Base-by-base conservation (phyloP, 1,284 basidiomycete genomes). In the Trametes pubescens region DNA sequence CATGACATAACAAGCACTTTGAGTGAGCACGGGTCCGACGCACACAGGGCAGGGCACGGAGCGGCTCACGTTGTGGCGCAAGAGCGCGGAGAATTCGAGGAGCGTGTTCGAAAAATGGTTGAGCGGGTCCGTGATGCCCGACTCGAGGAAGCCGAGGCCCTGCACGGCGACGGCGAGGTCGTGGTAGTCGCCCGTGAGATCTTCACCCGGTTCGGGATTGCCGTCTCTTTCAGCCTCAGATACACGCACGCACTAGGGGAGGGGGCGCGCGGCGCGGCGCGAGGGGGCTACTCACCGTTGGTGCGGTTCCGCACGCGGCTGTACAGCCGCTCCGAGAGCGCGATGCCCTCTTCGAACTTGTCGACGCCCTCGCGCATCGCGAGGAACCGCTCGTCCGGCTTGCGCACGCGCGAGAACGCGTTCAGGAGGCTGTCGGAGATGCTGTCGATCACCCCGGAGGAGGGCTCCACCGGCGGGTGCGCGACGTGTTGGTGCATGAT, bases 81-180 rank as follows among this genome's bases (percentile, higher is more conserved):
- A 77, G 24, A 96, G 79, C 0, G 92, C 90, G 3, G 94, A 96
- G 75, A 96, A 97, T 76, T 98, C 96, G 46, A 98, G 82, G 66
- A 99, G 84, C 5, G 96, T 96, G 72, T 95, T 94, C 26, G 96
- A 98, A 72, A 98, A 98, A 72, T 97, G 91, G 75, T 98, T 97
- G 65, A 99, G 80, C 1, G 95, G 95, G 71, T 98, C 95, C 34
- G 97, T 99, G 70, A 99, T 99, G 40, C 97, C 97, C 65, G 94
- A 96, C 78, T 99, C 97, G 67, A 99, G 86, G 80, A 98, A 98
- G 62, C 96, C 98, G 62, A 99, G 86, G 55, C 96, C 96, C 78
- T 99, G 96, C 64, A 98, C 93, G 52, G 94, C 92, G 63, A 95
- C 92, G 29, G 97, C 96, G 71, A 99, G 82, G 77, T 99, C 97